Conservation (phyloP, 176 grass and related monocot genomes). For the Olyra latifolia region DNA sequence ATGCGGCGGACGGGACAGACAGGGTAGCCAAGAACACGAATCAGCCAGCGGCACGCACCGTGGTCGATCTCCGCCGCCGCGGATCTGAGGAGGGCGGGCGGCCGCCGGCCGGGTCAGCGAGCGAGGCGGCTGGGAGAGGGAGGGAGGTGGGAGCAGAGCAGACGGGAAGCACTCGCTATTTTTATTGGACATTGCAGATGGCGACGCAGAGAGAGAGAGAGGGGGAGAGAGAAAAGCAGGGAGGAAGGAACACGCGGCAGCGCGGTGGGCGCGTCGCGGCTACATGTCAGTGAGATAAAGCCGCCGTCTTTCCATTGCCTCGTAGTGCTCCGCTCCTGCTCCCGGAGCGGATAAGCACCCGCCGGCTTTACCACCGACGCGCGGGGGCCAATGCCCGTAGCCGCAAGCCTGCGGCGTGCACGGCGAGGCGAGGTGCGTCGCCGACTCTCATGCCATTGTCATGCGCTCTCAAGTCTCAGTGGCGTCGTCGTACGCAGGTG, state of each 20-base stretch:
- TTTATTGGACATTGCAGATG: conserved; percentile 3
- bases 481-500: no score
- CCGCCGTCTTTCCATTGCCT: background rate
- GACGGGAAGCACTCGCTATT: background rate
- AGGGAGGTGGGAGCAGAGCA: background rate
- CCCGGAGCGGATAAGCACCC: background rate
- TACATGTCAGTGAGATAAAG: background rate
- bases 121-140: background rate
- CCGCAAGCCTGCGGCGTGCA: background rate
- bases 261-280: background rate
- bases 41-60: conserved; percentile 1
- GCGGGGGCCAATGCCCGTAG: no score
- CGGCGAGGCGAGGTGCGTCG: no score
- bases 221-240: no score
- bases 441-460: background rate
- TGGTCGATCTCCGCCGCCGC: conserved; percentile 16
- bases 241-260: conserved; percentile 17
- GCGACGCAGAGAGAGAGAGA: background rate
- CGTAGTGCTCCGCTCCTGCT: no score
- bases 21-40: background rate
- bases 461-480: no score
- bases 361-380: background rate
- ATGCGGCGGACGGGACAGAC: background rate
- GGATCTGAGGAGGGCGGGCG: conserved; percentile 17
- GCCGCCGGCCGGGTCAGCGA: background rate